Base-by-base conservation (phyloP, 2,329 filamentous ascomycete species). In the Graphium sp. region DNA sequence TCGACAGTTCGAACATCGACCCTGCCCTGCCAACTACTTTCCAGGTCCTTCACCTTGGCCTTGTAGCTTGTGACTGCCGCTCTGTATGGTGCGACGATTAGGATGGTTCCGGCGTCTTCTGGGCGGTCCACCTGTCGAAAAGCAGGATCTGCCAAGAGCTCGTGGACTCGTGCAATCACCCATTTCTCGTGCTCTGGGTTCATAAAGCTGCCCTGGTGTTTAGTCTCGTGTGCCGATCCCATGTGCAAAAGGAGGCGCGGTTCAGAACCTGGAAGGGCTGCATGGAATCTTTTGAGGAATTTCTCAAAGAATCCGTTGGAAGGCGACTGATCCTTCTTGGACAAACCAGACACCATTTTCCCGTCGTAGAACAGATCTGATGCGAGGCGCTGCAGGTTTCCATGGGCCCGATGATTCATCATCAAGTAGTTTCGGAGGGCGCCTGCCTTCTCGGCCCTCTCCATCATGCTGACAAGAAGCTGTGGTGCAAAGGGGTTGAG, bases 31-130 rank as follows among this genome's bases (percentile, higher is more conserved):
- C 35, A 44, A 8, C 43, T 36, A 1, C 27, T 9, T 0, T 47
- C 45, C 39, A 49, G 43, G 3, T 34, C 24, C 7, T 40, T 41
- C 1, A 48, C 41, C 1, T 45, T 36, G 1, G 39, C 32, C 4
- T 39, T 32, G 30, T 63, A 63, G 9, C 51, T 41, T 1, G 35
- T 32, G 5, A 48, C 41, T 0, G 58, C 48, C 0, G 49, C 42
- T 12, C 49, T 53, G 37, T 62, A 62, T 0, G 58, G 58, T 0
- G 57, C 50, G 8, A 58, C 44, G 2, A 62, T 49, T 32, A 63
- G 44, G n/a, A 63, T 49, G 0, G 42, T 49, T 0, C 57, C 57
- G 0, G 42, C 41, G 9, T 36, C 25, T 2, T 25, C 29, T 0
- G 30, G 14, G 4, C 42, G 35, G 1, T 43, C 40, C 0, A 50